Evolutionary conservation across 371 early-diverging fungal species (phyloP), one percentile per base, ranked within the genome.

Genomic region (Actinomucor elegans): DNA sequence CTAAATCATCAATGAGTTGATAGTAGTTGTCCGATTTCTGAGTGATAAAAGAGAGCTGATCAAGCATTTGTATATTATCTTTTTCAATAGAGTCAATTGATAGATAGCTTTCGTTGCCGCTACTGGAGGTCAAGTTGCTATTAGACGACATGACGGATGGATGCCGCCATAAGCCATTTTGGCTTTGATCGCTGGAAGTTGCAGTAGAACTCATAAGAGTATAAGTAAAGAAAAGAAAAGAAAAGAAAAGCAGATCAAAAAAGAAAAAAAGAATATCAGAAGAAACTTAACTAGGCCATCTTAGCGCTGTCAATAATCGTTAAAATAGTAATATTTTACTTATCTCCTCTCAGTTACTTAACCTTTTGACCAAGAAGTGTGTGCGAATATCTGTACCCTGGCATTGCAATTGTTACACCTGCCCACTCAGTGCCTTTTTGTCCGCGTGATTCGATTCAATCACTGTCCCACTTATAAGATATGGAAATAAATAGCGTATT

Each of bases 1-100:
- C 41, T 12, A 69, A 52, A 37, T 69, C 69, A 44, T 66, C 66
- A 40, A 69, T 48, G 3, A 66, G 35, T 15, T 67, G 59, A 32
- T 26, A 15, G 31, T 42, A 60, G n/a, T 42, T 23, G 7, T 55
- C 37, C n/a, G 61, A 32, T 37, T 28, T 32, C 28, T 48, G 44
- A 9, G 44, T 57, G 21, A 55, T 20, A 26, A 61, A 55, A 1
- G 31, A 32, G 10, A 60, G 32, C 4, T 43, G 45, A 49, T 60
- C 47, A 23, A 23, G 23, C 10, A 17, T 11, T 6, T 42, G 27
- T 14, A 29, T 14, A 8, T 15, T 20, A 0, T 59, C 44, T 21
- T 15, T 51, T 26, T 45, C 55, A 14, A 44, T 37, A 4, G 41
- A 28, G 20, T 57, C 60, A 18, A 54, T 31, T 5, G 60, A 54